Base-by-base conservation (phyloP, 2,329 filamentous ascomycete genomes). In the Shiraia bambusicola region DNA sequence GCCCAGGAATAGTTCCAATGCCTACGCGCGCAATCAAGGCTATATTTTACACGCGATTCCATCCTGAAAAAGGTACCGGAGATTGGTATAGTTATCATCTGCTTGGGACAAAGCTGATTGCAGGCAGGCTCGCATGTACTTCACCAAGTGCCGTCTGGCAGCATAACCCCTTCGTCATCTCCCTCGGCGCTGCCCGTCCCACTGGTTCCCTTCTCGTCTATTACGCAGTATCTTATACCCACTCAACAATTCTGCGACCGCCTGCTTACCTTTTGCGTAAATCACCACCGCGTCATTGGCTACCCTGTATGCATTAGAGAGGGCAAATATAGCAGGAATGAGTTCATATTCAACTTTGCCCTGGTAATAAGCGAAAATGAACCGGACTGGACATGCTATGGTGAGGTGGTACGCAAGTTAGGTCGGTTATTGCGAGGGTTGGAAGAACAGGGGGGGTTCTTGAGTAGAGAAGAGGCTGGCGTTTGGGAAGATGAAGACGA, bases 261-360 rank as follows among this genome's bases (percentile, higher is more conserved):
- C 51, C 84, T 91, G 47, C 79, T 97, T 48, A 86, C 87, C 19
- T 84, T 94, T 41, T 81, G 77, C 57, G 74, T 73, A n/a, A 85
- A 85, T 67, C 86, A 88, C 32, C 86, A 91, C 69, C 83, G 84
- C 43, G 82, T 98, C 40, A 78, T 98, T 25, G 89, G 91, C 12
- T 89, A 90, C 59, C 93, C 93, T 0, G 86, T 97, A 38, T 92
- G 89, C 64, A 88, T 97, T 63, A 55, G 66, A 9, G 81, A 90
- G 51, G 79, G 83, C 40, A 85, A 86, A 55, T 95, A 97, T 63
- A 82, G 86, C 61, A 85, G 93, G 44, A 95, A 95, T 70, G 88
- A 95, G 69, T 97, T 96, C 75, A 95, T 96, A 64, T 98, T 97
- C 80, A 97, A 97, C 69, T 95, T 97, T 64, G 90, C 89, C 45